These are phyloP conservation scores for Tephrocybe sp. DNA, from an alignment of 768 basidiomycete genomes.

Conservation along the genomic window DNA sequence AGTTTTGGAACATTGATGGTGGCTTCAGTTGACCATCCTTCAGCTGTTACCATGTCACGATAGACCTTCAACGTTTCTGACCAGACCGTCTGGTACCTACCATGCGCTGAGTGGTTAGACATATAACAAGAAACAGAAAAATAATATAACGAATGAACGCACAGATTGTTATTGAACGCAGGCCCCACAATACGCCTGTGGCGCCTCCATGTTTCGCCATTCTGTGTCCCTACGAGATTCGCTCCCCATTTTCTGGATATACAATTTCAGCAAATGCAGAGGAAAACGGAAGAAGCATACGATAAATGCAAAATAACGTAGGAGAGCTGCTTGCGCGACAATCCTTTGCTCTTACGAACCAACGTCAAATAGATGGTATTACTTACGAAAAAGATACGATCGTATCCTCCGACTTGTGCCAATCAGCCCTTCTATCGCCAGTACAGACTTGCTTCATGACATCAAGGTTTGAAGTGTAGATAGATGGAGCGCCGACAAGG, in stretches of 20 bases:
- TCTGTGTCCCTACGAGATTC: constrained; percentile 38
- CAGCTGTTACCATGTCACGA: constrained; percentile 25
- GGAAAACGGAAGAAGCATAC: not conserved
- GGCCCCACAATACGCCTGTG: not conserved
- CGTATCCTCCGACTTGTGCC: constrained; percentile 30
- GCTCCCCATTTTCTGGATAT: constrained; percentile 38
- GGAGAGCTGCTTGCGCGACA: no score
- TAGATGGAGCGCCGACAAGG: constrained; percentile 29
- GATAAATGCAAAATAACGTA: not conserved
- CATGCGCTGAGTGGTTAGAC: not conserved
- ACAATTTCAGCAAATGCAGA: no score
- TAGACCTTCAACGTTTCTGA: constrained; percentile 25
- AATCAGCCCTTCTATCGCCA: constrained; percentile 35
- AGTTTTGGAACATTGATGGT: constrained; percentile 11
- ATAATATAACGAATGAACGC: no score
- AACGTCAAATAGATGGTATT: no score
- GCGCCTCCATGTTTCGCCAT: not conserved
- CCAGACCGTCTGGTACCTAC: constrained; percentile 32
- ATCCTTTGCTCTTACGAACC: no score
- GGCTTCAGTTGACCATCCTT: constrained; percentile 21
- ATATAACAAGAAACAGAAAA: not conserved
- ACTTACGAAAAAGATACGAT: not conserved
- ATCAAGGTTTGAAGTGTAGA: constrained; percentile 44
- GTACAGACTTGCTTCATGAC: constrained; percentile 39
- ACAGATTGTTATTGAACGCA: not conserved